Conservation (phyloP, 2,329 filamentous ascomycete genomes). For the Fusarium lyarnte region DNA sequence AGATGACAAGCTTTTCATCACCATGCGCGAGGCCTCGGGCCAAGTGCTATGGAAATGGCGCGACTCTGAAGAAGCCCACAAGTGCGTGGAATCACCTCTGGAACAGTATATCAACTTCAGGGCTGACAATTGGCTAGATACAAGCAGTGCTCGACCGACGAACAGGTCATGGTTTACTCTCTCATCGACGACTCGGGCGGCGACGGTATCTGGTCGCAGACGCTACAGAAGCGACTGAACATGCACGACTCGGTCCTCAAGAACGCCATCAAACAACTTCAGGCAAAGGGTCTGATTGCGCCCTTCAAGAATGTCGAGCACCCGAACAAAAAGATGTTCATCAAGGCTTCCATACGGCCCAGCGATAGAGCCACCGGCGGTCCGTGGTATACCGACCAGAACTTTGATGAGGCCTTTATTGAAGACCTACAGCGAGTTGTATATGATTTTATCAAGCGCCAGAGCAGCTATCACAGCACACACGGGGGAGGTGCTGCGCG, state of each 20-base stretch:
- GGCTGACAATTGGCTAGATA: slow-evolving; percentile 56
- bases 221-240: slow-evolving; percentile 80
- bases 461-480: slow-evolving; percentile 73
- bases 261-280: slow-evolving; percentile 83
- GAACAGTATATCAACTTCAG: background rate
- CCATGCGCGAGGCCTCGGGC: slow-evolving; percentile 53
- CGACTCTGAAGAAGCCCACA: slow-evolving; percentile 67
- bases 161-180: slow-evolving; percentile 85
- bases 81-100: slow-evolving; percentile 54
- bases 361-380: slow-evolving; percentile 92
- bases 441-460: slow-evolving; percentile 75
- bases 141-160: slow-evolving; percentile 71
- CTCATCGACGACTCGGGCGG: slow-evolving; percentile 86
- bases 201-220: slow-evolving; percentile 91
- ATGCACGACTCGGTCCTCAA: slow-evolving; percentile 86
- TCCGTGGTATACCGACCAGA: slow-evolving; percentile 92
- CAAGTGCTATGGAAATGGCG: slow-evolving; percentile 66
- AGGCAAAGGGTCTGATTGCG: slow-evolving; percentile 83
- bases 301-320: slow-evolving; percentile 92
- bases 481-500: slow-evolving; percentile 46
- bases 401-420: slow-evolving; percentile 89
- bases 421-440: slow-evolving; percentile 77
- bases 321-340: slow-evolving; percentile 94
- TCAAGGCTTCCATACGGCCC: slow-evolving; percentile 84
- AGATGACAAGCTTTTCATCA: slow-evolving; percentile 67